phyloP scores from a whole-genome alignment of 371 early-diverging fungal species.

The Dentiscutata heterogama region DNA sequence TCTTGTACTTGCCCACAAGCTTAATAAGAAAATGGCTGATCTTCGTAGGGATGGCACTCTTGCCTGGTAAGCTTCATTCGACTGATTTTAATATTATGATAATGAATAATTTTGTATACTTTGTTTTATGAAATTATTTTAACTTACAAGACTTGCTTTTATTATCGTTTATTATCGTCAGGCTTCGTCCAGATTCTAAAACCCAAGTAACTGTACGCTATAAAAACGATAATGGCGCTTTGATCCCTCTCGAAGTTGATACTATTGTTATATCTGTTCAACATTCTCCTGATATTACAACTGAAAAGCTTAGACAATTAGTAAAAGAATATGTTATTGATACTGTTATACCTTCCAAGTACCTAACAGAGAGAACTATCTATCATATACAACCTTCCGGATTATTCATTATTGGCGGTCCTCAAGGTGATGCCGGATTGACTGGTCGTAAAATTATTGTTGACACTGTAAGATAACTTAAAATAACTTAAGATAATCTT shows the following conservation, averaged over 20 bases:
- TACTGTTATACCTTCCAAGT: slow-evolving; percentile 93
- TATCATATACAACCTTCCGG: slow-evolving; percentile 99
- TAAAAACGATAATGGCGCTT: slow-evolving; percentile 92
- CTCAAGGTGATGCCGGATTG: slow-evolving; percentile 99
- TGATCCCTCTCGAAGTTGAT: slow-evolving; percentile 96
- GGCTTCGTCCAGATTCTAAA: slow-evolving; percentile 98
- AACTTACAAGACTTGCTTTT: neutral
- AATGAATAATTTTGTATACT: neutral
- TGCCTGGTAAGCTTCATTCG: slow-evolving; percentile 66
- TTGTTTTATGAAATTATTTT: neutral
- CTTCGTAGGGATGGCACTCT: slow-evolving; percentile 93
- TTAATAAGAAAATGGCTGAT: slow-evolving; percentile 95
- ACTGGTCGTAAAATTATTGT: slow-evolving; percentile 99
- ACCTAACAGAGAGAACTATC: slow-evolving; percentile 90
- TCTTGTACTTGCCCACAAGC: slow-evolving; percentile 95
- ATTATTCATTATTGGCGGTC: slow-evolving; percentile 99
- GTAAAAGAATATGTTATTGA: slow-evolving; percentile 96
- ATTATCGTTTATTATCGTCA: no score
- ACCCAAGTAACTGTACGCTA: slow-evolving; percentile 99
- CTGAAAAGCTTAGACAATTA: slow-evolving; percentile 87
- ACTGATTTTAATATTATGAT: neutral
- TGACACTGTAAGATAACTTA: slow-evolving; percentile 76
- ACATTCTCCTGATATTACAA: slow-evolving; percentile 92
- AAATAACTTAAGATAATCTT: neutral
- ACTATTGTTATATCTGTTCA: slow-evolving; percentile 99